phyloP scores from a whole-genome alignment of 148 eudicot genomes.

The Drosera capensis region DNA sequence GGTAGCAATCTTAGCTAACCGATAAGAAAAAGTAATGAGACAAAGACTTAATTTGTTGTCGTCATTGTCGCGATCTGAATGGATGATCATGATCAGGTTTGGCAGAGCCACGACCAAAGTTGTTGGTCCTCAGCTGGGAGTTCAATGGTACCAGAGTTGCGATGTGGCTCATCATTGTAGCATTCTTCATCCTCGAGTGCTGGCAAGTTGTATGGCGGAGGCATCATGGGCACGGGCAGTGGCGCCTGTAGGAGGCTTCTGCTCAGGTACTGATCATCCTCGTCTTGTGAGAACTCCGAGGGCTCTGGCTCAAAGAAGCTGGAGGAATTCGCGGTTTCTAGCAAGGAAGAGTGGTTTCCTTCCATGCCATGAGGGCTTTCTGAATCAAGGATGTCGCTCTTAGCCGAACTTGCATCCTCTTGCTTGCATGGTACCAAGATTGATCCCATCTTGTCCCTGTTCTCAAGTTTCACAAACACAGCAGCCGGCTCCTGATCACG shows the following conservation, averaged over 20 bases:
- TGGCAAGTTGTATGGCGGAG: not conserved
- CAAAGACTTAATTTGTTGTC: no score
- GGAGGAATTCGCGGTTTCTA: not conserved
- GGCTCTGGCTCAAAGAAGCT: not conserved
- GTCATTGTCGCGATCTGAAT: no score
- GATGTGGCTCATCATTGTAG: not conserved
- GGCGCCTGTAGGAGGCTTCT: not conserved
- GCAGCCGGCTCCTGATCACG: not conserved
- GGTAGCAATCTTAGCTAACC: no score
- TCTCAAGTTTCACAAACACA: not conserved
- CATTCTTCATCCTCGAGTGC: not conserved
- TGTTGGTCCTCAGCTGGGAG: not conserved
- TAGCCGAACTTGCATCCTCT: slow-evolving; percentile 42
- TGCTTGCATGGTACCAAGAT: slow-evolving; percentile 16
- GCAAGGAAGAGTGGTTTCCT: not conserved
- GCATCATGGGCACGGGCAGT: not conserved
- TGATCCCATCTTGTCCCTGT: not conserved
- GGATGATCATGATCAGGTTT: not conserved
- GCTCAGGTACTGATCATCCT: not conserved
- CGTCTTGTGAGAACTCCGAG: not conserved
- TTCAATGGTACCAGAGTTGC: not conserved
- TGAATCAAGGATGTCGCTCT: slow-evolving; percentile 52
- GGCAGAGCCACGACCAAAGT: not conserved
- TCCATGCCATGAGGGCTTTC: slow-evolving; percentile 27
- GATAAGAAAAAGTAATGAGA: no score